Percentiles rank a stretch among this genome's conserved stretches.
Conservation (phyloP, 441 rosid genomes). For the Gossypium lobatum region DNA sequence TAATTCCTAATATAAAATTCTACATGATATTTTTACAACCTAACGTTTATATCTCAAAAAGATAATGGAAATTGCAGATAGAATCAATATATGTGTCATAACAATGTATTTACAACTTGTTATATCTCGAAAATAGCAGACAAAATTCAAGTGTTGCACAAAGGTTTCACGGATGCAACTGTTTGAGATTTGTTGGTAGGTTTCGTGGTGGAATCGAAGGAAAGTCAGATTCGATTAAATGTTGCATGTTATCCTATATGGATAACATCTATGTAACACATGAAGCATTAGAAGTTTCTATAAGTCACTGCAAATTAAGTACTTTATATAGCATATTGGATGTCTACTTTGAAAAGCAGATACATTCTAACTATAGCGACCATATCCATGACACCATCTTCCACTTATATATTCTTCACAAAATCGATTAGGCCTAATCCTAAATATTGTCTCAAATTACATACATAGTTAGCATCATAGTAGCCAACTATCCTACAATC, state of each 20-base stretch:
- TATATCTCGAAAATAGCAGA: not conserved
- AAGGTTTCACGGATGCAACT: not conserved
- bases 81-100: not conserved
- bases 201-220: not conserved
- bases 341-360: conserved; percentile 3
- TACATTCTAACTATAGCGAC: not conserved
- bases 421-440: too few relatives aligned
- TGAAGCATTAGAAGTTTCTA: not conserved
- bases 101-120: not conserved
- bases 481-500: too few relatives aligned
- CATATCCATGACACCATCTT: not conserved
- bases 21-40: too few relatives aligned
- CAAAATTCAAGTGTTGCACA: not conserved
- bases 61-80: not conserved
- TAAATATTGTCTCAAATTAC: too few relatives aligned
- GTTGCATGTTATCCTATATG: not conserved
- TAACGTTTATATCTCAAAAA: too few relatives aligned
- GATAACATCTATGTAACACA: not conserved
- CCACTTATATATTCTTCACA: not conserved
- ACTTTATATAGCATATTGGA: not conserved
- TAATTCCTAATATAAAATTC: too few relatives aligned
- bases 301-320: not conserved
- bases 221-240: not conserved
- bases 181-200: not conserved
- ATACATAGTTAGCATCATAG: too few relatives aligned